Evolutionary conservation across 164 flowering plant genomes (phyloP), one percentile per base, ranked within the genome.

Genomic region (Aristolochia californica): DNA sequence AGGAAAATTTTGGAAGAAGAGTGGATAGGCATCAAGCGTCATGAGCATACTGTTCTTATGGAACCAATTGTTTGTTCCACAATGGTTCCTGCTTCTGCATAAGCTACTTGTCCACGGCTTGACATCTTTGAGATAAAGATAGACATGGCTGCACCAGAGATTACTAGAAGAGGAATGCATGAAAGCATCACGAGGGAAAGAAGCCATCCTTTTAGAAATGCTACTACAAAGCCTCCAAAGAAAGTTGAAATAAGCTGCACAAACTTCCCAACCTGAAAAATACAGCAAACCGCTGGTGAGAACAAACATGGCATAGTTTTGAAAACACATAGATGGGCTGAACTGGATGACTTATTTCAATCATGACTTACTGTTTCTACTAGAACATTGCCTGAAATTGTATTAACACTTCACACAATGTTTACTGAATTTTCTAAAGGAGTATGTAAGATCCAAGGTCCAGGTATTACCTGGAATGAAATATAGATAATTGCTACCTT

Each of bases 31-130:
- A 28, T 2, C 34, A 20, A 4, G 54, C 22, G 54, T 10, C n/a
- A 5, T 20, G 40, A 4, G 48, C 69, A 15, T 66, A 75, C 75
- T 21, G 75, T 71, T 65, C 75, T 62, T 28, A 71, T 71, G 4
- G 78, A 40, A 13, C 75, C 65, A 15, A 75, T 52, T 12, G 78
- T 68, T 56, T 75, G 73, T 40, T 71, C 78, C 18, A 71, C 73
- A 18, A 71, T 56, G 21, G 53, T 66, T 58, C 68, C 73, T 17
- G 75, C 75, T 56, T 71, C 63, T 43, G 71, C 68, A 61, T 71
- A 71, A 23, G 78, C 70, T 12, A 26, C 34, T 56, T 75, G 78
- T 26, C 64, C 73, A 52, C 70, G 73, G 22, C 55, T 48, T 18
- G 71, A 30, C 68, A 71, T 60, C 56, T 63, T 75, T 20, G 68